Evolutionary conservation across 2,329 filamentous ascomycete species (phyloP), one percentile per base, ranked within the genome.

Genomic region (Ophiostoma piceae): DNA sequence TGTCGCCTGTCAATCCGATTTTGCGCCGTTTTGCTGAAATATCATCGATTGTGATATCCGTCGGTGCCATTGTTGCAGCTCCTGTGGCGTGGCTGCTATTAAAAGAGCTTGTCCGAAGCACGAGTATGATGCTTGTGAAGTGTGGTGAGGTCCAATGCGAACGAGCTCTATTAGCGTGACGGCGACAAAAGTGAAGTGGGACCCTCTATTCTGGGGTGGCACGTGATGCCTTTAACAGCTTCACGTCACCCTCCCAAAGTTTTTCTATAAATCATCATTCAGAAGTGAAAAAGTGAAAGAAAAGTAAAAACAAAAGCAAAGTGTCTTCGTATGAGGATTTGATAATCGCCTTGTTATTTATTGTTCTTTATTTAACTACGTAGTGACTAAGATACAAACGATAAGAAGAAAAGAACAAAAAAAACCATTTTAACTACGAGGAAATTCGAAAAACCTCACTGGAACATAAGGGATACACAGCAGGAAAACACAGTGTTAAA

Each of bases 11-110:
- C 32, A 29, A 29, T 11, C 29, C 29, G 62, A 65, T 19, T 39
- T 65, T 65, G 37, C 71, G 72, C 22, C 72, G 69, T 39, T 72
- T 73, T 7, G 72, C 68, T 22, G 71, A 51, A 12, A 65, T 47
- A 1, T 69, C 67, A 22, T 39, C 60, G 19, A 67, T 47, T 19
- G 69, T 37, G 43, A 70, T 66, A 43, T 68, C 66, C 16, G 32
- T 66, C 37, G 72, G 69, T 29, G 69, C 71, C 72, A 71, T 71
- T 8, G 67, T 37, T 26, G 54, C 22, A 2, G 26, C 16, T 66
- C 22, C 12, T 9, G 35, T 32, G 7, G 26, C 57, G 26, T 62
- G 57, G 26, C n/a, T 62, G 57, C 5, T 62, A 14, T 4, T 62
- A 16, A 9, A 57, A 8, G 3, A 14, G 51, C 14, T 47, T 16